phyloP scores from a whole-genome alignment of 2,329 filamentous ascomycete species.

The Penicillium sp. region DNA sequence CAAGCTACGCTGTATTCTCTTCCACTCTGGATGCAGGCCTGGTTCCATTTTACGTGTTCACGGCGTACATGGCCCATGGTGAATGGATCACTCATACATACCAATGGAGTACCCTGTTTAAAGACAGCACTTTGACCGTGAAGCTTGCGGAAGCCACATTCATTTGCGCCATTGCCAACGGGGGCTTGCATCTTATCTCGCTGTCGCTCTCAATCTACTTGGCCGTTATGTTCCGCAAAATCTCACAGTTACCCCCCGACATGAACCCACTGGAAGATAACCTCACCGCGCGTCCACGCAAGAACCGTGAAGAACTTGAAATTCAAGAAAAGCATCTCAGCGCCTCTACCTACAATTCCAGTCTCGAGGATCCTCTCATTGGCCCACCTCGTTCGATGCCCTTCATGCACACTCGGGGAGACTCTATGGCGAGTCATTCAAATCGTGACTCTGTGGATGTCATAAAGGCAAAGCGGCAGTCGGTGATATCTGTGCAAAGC shows the following conservation, averaged over 20 bases:
- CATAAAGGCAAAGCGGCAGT: constrained; percentile 39
- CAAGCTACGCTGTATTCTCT: constrained; percentile 85
- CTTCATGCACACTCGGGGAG: constrained; percentile 70
- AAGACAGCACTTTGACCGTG: constrained; percentile 48
- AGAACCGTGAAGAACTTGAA: constrained; percentile 60
- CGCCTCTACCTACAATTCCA: constrained; percentile 42
- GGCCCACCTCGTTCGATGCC: constrained; percentile 53
- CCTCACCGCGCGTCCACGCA: constrained; percentile 68
- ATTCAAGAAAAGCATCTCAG: constrained; percentile 58
- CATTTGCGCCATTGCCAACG: constrained; percentile 58
- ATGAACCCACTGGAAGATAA: constrained; percentile 91
- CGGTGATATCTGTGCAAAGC: constrained; percentile 45
- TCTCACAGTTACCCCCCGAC: constrained; percentile 76
- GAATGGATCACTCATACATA: constrained; percentile 43
- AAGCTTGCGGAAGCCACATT: constrained; percentile 63
- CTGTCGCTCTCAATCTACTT: constrained; percentile 68
- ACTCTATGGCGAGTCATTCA: constrained; percentile 54
- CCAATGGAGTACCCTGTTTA: constrained; percentile 65
- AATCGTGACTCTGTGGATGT: constrained; percentile 49
- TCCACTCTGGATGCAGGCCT: constrained; percentile 63
- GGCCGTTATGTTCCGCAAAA: constrained; percentile 72
- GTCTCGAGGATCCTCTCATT: constrained; percentile 39
- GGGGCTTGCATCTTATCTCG: constrained; percentile 64
- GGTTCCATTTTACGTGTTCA: constrained; percentile 59
- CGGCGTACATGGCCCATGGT: constrained; percentile 48